Percentiles rank a stretch among this genome's conserved stretches.
phyloP scores from a whole-genome alignment of 495 filamentous ascomycete genomes.

The Tuber umbilicatum region DNA sequence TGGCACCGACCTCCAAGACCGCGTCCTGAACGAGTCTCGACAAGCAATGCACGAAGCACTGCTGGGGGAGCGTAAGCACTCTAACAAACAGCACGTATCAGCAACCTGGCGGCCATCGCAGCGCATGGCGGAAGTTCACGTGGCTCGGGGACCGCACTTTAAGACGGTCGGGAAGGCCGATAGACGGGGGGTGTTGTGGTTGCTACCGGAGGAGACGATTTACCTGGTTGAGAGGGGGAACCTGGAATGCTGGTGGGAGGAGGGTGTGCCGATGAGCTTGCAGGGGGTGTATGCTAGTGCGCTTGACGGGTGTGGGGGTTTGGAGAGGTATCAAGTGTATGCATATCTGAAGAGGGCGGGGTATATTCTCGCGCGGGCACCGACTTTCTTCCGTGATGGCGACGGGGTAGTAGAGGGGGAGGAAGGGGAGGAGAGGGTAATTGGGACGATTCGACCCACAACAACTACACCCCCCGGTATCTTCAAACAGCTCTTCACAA shows the following conservation, averaged over 20 bases:
- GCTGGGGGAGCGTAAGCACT: slow-evolving; percentile 36
- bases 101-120: slow-evolving; percentile 35
- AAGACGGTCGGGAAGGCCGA: slow-evolving; percentile 55
- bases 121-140: slow-evolving; percentile 43
- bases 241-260: slow-evolving; percentile 72
- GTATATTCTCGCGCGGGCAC: slow-evolving; percentile 68
- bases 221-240: slow-evolving; percentile 81
- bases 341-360: slow-evolving; percentile 74
- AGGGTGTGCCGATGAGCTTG: slow-evolving; percentile 73
- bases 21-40: slow-evolving; percentile 70
- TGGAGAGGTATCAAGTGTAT: slow-evolving; percentile 87
- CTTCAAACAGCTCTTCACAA: slow-evolving; percentile 27
- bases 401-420: background rate
- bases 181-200: slow-evolving; percentile 59
- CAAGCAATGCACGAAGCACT: slow-evolving; percentile 86
- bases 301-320: slow-evolving; percentile 60
- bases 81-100: slow-evolving; percentile 30
- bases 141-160: slow-evolving; percentile 51
- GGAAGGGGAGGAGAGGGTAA: background rate
- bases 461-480: slow-evolving; percentile 1
- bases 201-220: slow-evolving; percentile 87
- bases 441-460: slow-evolving; percentile 12
- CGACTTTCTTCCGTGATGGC: slow-evolving; percentile 48
- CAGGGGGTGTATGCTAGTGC: slow-evolving; percentile 73
- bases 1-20: slow-evolving; percentile 70